phyloP scores from a whole-genome alignment of 306 rosid genomes.

The Cicer judaicum region DNA sequence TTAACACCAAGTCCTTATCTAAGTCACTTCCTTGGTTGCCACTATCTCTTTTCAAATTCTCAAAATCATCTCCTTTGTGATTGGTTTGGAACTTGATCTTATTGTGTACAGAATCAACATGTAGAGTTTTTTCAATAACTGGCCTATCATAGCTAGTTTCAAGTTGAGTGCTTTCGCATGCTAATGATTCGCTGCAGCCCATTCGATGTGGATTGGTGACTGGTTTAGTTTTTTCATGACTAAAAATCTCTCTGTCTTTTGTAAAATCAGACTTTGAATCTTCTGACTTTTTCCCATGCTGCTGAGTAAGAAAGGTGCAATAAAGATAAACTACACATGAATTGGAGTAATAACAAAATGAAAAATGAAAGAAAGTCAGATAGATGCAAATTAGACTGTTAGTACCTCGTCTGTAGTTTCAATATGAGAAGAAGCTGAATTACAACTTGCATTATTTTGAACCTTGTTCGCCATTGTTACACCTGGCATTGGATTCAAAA shows the following conservation, averaged over 20 bases:
- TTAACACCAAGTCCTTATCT: constrained; percentile 29
- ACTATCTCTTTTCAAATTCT: constrained; percentile 45
- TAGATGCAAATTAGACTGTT: constrained; percentile 15
- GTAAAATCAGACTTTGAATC: no score
- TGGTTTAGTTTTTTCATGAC: no score
- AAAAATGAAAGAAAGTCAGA: neutral
- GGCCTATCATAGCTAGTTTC: constrained; percentile 50
- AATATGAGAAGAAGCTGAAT: constrained; percentile 51
- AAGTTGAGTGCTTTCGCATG: neutral
- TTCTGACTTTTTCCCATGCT: constrained; percentile 39
- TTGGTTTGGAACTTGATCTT: constrained; percentile 50
- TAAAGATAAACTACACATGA: constrained; percentile 32
- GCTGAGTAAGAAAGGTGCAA: constrained; percentile 41
- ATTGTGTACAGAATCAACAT: constrained; percentile 63
- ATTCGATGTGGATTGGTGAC: neutral
- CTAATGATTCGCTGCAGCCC: neutral
- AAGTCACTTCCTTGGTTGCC: constrained; percentile 41
- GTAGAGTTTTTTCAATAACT: constrained; percentile 76
- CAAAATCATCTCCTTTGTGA: constrained; percentile 42
- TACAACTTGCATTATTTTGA: constrained; percentile 48
- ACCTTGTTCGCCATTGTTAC: constrained; percentile 54
- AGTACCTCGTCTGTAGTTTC: constrained; percentile 59
- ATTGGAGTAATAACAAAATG: constrained; percentile 15
- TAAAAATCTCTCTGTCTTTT: no score
- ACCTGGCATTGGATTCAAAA: constrained; percentile 63